A percentile compares a stretch with the other conserved stretches of the same genome.
phyloP scores from a whole-genome alignment of 768 basidiomycete genomes.

The Mycena crocata region DNA sequence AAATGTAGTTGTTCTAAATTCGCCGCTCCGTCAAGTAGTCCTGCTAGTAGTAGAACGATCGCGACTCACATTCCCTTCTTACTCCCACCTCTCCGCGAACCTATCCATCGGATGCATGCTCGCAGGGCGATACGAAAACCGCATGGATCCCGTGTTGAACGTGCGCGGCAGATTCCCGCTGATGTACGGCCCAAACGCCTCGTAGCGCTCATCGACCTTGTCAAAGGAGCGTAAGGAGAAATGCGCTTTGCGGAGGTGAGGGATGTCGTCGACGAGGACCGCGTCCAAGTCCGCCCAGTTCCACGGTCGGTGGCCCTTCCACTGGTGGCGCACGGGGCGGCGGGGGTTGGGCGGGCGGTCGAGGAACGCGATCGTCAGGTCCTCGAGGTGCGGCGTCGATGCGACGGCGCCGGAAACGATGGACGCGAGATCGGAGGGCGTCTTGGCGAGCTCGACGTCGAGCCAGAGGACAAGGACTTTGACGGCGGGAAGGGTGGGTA shows the following conservation, averaged over 20 bases:
- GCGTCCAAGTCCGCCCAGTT: constrained; percentile 3
- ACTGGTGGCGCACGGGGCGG: not conserved
- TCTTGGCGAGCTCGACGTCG: not conserved
- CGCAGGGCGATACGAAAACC: not conserved
- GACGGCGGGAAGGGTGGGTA: not conserved
- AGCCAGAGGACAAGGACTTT: constrained; percentile 1
- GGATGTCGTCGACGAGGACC: not conserved
- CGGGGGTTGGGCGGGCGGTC: not conserved
- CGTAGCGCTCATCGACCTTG: not conserved
- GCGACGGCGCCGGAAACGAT: not conserved
- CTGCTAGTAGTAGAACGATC: too few species aligned
- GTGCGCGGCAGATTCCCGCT: not conserved
- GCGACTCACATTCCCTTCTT: too few species aligned
- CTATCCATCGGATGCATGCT: too few species aligned
- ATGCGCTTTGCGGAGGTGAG: not conserved
- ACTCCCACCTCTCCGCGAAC: too few species aligned
- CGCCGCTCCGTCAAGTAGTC: too few species aligned
- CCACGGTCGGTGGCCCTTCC: not conserved
- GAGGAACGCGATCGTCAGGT: not conserved
- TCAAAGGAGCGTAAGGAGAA: not conserved
- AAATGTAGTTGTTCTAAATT: too few species aligned
- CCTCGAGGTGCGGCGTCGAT: not conserved
- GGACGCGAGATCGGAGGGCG: not conserved
- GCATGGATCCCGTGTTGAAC: not conserved
- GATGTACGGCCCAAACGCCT: not conserved